A percentile compares a stretch with the other conserved stretches of the same genome.
Evolutionary conservation across 768 basidiomycete genomes (phyloP).

Genomic region (Naganishia vaughanmartiniae): DNA sequence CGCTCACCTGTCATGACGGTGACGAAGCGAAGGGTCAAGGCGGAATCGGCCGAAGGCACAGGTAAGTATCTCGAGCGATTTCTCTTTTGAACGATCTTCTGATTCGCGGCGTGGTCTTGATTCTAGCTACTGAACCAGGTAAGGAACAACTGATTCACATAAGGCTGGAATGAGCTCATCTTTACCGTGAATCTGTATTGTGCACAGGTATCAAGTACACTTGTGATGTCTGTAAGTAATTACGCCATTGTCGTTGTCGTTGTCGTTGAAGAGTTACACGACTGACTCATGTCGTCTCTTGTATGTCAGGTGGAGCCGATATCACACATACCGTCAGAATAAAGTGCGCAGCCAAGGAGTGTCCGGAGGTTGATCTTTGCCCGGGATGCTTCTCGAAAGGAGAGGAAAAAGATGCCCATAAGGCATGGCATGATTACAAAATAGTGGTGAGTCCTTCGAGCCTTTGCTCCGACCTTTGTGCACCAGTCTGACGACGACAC

Average conservation of each 20-base stretch:
- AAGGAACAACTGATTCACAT: neutral
- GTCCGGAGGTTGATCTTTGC: conserved; percentile 86
- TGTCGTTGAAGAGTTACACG: neutral
- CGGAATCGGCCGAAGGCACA: conserved; percentile 39
- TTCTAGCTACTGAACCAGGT: conserved; percentile 44
- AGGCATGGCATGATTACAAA: conserved; percentile 81
- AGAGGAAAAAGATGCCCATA: conserved; percentile 81
- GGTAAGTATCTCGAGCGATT: conserved; percentile 33
- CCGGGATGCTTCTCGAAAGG: conserved; percentile 88
- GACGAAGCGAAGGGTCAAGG: conserved; percentile 44
- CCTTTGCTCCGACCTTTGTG: neutral
- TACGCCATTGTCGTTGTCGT: neutral
- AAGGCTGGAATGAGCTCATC: neutral
- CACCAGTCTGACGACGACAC: neutral
- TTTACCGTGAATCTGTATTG: neutral
- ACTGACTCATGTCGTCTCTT: neutral
- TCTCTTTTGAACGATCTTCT: neutral
- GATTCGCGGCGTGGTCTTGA: neutral
- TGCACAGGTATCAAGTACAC: conserved; percentile 48
- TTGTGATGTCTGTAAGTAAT: conserved; percentile 48
- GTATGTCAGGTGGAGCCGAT: conserved; percentile 62
- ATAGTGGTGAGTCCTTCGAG: conserved; percentile 65
- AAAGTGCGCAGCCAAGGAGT: conserved; percentile 72
- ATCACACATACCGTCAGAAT: conserved; percentile 95
- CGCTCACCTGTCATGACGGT: conserved; percentile 42